Conservation (phyloP, 805 yeast species). For the Metschnikowia noctiluminum region DNA sequence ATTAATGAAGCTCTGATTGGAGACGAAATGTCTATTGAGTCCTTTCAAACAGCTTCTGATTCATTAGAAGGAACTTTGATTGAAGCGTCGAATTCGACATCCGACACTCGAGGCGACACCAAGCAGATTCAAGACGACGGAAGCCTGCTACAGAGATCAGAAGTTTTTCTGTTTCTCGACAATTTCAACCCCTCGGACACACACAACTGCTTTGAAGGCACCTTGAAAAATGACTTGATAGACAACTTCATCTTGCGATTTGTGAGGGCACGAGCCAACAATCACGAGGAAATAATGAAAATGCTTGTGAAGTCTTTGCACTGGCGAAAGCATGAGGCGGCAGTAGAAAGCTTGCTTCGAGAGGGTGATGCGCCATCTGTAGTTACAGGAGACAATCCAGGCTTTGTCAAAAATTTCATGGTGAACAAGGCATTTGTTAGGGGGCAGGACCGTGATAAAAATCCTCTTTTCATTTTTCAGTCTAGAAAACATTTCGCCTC, state of each 20-base stretch:
- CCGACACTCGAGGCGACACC: too few species aligned
- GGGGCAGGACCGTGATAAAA: slow-evolving; percentile 68
- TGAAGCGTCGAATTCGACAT: background rate
- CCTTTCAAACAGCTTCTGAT: slow-evolving; percentile 21
- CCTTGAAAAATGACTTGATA: slow-evolving; percentile 70
- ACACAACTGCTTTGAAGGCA: slow-evolving; percentile 53
- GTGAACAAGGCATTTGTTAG: slow-evolving; percentile 68
- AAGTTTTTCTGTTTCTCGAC: slow-evolving; percentile 24
- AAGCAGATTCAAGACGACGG: too few species aligned
- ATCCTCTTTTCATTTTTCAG: slow-evolving; percentile 80
- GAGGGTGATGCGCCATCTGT: slow-evolving; percentile 70
- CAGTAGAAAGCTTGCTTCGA: slow-evolving; percentile 52
- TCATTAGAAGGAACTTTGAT: slow-evolving; percentile 7
- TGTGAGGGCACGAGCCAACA: slow-evolving; percentile 85
- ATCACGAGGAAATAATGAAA: slow-evolving; percentile 58
- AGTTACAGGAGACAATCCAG: slow-evolving; percentile 35
- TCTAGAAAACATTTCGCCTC: slow-evolving; percentile 64
- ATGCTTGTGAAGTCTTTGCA: slow-evolving; percentile 72
- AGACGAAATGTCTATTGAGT: slow-evolving; percentile 27
- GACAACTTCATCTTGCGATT: slow-evolving; percentile 77
- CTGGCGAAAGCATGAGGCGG: slow-evolving; percentile 67
- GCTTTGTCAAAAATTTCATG: slow-evolving; percentile 55
- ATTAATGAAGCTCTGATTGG: slow-evolving; percentile 14
- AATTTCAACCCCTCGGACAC: slow-evolving; percentile 51
- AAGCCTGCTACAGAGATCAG: background rate